Evolutionary conservation across 495 filamentous ascomycete genomes (phyloP), one percentile per base, ranked within the genome.

Genomic region (Penicillium cinerascens): DNA sequence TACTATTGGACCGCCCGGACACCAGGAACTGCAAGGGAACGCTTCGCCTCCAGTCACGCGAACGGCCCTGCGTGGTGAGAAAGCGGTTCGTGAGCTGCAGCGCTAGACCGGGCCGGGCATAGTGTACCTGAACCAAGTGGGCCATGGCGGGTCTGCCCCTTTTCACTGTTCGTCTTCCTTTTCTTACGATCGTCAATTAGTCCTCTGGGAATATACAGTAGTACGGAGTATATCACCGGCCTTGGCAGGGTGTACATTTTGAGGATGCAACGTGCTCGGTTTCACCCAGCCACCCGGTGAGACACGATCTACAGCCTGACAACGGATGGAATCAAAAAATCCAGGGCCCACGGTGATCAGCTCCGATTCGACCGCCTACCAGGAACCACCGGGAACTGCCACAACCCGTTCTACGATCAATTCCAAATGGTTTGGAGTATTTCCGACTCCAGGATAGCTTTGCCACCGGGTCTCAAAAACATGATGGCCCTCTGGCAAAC

Each of bases 1-100:
- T 33, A 3, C 29, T 10, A 33, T 33, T 3, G 29, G 29, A 3
- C 22, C 2, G 22, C 9, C 8, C 11, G 9, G 10, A 10, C 11
- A 10, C 9, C 13, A 15, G 29, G 2, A 13, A 13, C 2, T 23
- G 22, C 29, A 33, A 13, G 29, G 9, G 3, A 13, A 33, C 29
- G 11, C 11, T 10, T 33, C 29, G 29, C 29, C 9, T 29, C 27
- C 7, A 29, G 29, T 33, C 29, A 10, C 4, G 4, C 29, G 29
- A 9, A 33, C 8, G 10, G 29, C 13, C 22, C 6, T 2, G 52
- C 49, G 29, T 39, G 27, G 43, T n/a, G 6, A 26, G 38, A 11
- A 40, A 13, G 10, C 55, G 55, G 55, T 58, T 58, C 55, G 49
- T 58, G 55, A 53, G 35, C 49, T 52, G 40, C 57, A 54, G 41